Percentiles rank a stretch among this genome's conserved stretches.
Conservation (phyloP, 345 rosid genomes). For the Pugionium dolabratum region DNA sequence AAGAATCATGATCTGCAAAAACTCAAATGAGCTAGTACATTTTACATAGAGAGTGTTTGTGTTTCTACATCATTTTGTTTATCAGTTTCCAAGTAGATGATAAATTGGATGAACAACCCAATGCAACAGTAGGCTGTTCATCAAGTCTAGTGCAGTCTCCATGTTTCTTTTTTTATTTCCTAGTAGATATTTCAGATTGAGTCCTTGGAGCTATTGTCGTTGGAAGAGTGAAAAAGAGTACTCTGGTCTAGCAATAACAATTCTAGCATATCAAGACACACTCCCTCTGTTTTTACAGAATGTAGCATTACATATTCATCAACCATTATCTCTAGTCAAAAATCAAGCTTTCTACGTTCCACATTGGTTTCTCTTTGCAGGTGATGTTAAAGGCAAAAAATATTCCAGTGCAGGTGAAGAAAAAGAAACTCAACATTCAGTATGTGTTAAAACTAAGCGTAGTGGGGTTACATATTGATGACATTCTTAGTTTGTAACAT, state of each 20-base stretch:
- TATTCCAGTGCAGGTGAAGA: constrained; percentile 50
- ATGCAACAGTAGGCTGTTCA: neutral
- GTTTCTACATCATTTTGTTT: neutral
- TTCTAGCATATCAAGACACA: constrained; percentile 38
- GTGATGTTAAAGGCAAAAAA: constrained; percentile 25
- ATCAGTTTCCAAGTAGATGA: neutral
- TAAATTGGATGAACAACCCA: neutral
- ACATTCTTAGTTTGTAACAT: neutral
- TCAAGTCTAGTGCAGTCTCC: neutral
- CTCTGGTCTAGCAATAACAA: constrained; percentile 9
- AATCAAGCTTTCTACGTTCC: neutral
- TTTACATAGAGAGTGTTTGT: neutral
- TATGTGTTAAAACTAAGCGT: constrained; percentile 39
- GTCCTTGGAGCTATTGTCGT: constrained; percentile 16
- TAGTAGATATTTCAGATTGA: neutral
- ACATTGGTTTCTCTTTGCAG: constrained; percentile 19
- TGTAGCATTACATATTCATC: neutral
- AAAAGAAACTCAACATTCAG: neutral
- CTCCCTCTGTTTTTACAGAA: constrained; percentile 8
- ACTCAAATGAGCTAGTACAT: constrained; percentile 36
- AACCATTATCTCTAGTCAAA: neutral
- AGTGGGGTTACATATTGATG: constrained; percentile 43
- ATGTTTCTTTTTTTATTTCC: neutral
- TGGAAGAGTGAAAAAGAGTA: neutral
- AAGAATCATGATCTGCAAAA: constrained; percentile 40